These are phyloP conservation scores for Nicotiana obtusifolia DNA, from an alignment of 257 asterid species.

Conservation along the genomic window DNA sequence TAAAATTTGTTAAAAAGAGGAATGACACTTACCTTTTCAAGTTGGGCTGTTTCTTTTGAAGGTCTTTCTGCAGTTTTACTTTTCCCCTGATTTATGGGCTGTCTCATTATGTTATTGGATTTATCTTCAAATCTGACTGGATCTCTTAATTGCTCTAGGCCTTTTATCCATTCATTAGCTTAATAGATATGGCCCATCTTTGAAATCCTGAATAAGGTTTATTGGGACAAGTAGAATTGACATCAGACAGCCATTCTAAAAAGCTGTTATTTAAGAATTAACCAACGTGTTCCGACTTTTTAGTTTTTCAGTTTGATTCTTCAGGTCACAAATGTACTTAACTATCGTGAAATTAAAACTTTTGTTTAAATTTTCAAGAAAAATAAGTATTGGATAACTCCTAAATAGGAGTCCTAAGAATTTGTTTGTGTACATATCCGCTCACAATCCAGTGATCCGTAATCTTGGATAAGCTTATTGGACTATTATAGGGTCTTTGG, in stretches of 20 bases:
- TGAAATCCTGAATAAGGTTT: background rate
- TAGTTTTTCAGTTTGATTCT: no score
- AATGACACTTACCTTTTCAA: no score
- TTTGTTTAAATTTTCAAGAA: no score
- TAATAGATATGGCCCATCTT: background rate
- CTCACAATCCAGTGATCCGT: background rate
- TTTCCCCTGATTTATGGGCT: background rate
- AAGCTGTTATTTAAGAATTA: no score
- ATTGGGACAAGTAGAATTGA: no score
- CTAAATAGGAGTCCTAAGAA: no score
- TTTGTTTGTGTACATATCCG: no score
- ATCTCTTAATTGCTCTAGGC: background rate
- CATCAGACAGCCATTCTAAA: no score
- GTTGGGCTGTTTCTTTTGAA: background rate
- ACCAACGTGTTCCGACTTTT: accelerated
- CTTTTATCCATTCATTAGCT: background rate
- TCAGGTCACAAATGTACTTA: no score
- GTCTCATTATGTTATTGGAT: background rate
- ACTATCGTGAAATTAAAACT: no score
- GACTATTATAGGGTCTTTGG: background rate
- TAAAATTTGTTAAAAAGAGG: no score
- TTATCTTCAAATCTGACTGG: background rate
- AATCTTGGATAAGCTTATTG: background rate
- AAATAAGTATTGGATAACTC: no score
- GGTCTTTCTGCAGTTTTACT: background rate